Evolutionary conservation across 2,329 filamentous ascomycete genomes (phyloP), one percentile per base, ranked within the genome.

Genomic region (Penicillium sp.): DNA sequence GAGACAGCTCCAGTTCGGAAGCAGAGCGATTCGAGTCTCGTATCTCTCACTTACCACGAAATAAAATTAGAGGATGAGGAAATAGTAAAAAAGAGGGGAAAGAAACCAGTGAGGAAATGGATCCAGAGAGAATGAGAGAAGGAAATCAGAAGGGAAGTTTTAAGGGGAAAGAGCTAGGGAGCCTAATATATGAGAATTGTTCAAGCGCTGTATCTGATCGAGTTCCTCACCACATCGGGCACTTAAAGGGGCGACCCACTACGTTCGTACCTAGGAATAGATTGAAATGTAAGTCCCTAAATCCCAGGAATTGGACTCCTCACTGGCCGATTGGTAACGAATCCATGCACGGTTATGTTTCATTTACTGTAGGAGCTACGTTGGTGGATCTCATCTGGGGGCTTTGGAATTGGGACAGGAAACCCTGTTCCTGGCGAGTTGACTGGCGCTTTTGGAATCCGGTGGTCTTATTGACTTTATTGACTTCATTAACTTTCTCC

Each of bases 221-320:
- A 40, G 38, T 40, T 10, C 33, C 18, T 28, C 33, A 39, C 33
- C 38, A 44, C 42, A 51, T 44, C 42, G 25, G 42, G 45, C 43
- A 10, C 42, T 53, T 52, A 58, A 47, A 56, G 56, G 55, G 56
- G 52, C 13, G 43, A 44, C 45, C 51, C 51, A 54, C 51, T 20
- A 18, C 15, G 2, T 18, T 23, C 20, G 20, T 23, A 23, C 20
- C 20, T 23, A 23, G 15, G 15, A 18, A 18, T 18, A 18, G 15
- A 18, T 18, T 18, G 15, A 18, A 13, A 8, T 23, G 24, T 44
- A 43, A 35, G 45, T 42, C 50, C 23, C 46, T 33, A 52, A 28
- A 13, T 20, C 15, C 40, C 35, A 29, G 32, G 18, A 18, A 18
- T 18, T 44, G 29, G 23, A 46, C 44, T 44, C 41, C 53, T 43